phyloP scores from a whole-genome alignment of 2,329 filamentous ascomycete species.

The Fusarium buxicola region DNA sequence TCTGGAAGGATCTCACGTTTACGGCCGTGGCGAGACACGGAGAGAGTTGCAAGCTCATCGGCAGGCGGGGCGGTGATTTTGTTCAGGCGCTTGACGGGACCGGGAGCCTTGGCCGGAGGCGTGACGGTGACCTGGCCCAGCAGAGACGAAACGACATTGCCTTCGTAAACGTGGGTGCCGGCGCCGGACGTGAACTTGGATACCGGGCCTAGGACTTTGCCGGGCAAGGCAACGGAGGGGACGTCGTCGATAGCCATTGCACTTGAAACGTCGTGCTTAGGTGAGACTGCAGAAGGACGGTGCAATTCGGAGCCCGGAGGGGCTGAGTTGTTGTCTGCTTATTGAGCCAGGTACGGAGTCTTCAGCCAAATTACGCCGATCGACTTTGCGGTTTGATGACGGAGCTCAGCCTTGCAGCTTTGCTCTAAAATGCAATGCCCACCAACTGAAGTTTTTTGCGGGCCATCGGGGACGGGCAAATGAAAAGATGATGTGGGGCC shows the following conservation, averaged over 20 bases:
- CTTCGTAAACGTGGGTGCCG: constrained; percentile 84
- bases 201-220: constrained; percentile 79
- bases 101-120: constrained; percentile 59
- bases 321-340: constrained; percentile 17
- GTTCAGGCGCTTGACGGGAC: constrained; percentile 69
- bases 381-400: constrained; percentile 20
- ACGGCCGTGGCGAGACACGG: constrained; percentile 61
- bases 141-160: constrained; percentile 83
- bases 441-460: constrained; percentile 30
- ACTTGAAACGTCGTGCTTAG: constrained; percentile 17
- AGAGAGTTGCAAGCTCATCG: constrained; percentile 64
- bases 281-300: constrained; percentile 19
- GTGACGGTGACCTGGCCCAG: constrained; percentile 75
- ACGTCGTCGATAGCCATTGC: constrained; percentile 50
- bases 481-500: constrained; percentile 23
- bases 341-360: constrained; percentile 12
- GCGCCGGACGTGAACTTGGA: constrained; percentile 78
- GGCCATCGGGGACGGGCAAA: constrained; percentile 22
- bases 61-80: constrained; percentile 63
- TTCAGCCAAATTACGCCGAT: constrained; percentile 14
- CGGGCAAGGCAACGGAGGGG: constrained; percentile 78
- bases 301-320: constrained; percentile 16
- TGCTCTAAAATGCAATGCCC: constrained; percentile 3
- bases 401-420: constrained; percentile 31
- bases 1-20: constrained; percentile 82